Evolutionary conservation across 2,329 filamentous ascomycete species (phyloP).

Genomic region (Bipolaris gigantea): DNA sequence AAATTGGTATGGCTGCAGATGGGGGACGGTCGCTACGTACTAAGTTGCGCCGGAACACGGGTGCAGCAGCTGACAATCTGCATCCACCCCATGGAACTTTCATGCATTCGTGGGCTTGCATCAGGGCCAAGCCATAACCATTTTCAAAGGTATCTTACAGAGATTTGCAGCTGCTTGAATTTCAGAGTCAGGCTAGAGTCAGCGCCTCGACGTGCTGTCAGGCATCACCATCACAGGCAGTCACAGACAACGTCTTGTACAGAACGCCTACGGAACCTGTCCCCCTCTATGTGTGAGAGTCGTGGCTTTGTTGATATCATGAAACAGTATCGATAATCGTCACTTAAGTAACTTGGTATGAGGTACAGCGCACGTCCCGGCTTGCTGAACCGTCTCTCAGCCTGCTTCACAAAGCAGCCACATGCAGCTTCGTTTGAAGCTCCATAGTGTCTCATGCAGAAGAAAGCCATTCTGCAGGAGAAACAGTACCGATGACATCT

Average conservation of each 20-base stretch:
- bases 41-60: background rate
- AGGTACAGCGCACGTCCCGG: background rate
- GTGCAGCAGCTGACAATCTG: background rate
- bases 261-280: background rate
- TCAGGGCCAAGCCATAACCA: background rate
- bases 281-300: background rate
- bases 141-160: background rate
- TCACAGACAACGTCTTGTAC: no score
- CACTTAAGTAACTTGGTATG: background rate
- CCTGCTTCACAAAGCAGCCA: background rate
- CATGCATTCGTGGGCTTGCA: background rate
- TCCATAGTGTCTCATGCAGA: background rate
- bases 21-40: background rate
- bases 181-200: background rate
- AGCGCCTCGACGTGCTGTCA: background rate
- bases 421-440: background rate
- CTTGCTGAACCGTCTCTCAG: background rate
- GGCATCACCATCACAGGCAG: background rate
- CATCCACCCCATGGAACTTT: background rate
- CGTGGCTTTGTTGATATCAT: background rate
- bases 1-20: background rate
- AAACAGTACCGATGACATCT: background rate
- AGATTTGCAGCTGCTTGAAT: background rate
- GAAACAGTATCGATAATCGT: background rate
- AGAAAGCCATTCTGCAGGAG: background rate